Conservation (phyloP, 2,329 filamentous ascomycete species). For the Epichloe gansuensis region DNA sequence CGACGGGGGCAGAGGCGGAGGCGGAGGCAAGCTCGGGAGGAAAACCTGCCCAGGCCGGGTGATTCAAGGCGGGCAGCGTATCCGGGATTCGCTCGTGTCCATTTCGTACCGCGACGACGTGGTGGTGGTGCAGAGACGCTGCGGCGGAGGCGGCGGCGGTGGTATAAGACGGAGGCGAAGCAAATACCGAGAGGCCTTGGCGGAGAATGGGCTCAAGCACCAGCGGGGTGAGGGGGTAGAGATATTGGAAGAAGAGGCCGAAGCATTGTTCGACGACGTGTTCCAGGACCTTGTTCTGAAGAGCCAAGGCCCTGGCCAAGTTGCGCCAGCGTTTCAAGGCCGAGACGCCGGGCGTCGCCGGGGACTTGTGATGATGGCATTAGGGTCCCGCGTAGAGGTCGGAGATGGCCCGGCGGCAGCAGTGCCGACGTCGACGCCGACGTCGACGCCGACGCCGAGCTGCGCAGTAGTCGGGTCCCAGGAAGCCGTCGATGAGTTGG, state of each 20-base stretch:
- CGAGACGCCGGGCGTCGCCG: conserved; percentile 6
- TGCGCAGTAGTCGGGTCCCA: conserved; percentile 11
- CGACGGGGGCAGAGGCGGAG: neutral
- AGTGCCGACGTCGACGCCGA: neutral
- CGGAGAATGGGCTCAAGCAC: conserved; percentile 29
- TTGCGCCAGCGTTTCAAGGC: conserved; percentile 19
- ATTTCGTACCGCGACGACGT: neutral
- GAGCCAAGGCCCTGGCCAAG: conserved; percentile 13
- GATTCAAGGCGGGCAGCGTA: neutral
- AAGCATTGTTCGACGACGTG: conserved; percentile 21
- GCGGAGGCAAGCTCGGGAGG: neutral
- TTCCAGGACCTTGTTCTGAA: conserved; percentile 15
- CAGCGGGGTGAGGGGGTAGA: conserved; percentile 29
- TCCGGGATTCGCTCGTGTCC: neutral
- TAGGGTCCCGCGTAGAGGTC: conserved; percentile 10
- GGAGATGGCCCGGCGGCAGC: conserved; percentile 13
- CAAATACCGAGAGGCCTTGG: conserved; percentile 22
- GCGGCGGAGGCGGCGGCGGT: conserved; percentile 1
- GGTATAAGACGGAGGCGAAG: conserved; percentile 6
- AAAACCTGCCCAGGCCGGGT: conserved; percentile 1
- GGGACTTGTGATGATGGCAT: conserved; percentile 5
- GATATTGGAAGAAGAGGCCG: conserved; percentile 29
- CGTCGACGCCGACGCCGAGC: neutral
- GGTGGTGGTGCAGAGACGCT: neutral
- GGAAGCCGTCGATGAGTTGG: conserved; percentile 9